Base-by-base conservation (phyloP, 2,329 filamentous ascomycete species). In the Penicillium capsulatum region DNA sequence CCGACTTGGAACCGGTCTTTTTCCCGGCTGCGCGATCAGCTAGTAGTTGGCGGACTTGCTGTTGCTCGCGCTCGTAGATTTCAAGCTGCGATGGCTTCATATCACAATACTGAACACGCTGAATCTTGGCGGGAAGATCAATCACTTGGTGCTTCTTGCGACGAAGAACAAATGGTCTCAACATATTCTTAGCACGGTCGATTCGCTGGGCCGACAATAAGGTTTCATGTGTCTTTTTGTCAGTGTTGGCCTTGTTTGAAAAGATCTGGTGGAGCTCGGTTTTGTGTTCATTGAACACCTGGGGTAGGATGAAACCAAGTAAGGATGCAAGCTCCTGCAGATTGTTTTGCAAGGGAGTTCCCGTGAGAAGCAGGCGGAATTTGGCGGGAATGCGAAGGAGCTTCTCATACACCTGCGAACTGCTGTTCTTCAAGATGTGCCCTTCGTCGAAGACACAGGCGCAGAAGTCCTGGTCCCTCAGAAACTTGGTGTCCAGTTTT, bases 341-440 rank as follows among this genome's bases (percentile, higher is more conserved):
- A 61, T 97, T 97, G 68, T 98, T 98, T 56, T 98, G 92, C 9
- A 98, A 76, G 0, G 92, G 92, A 0, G 92, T 98, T 29, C 92
- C 92, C 17, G 83, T 87, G 17, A 98, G 76, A 3, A 98, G 74
- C 35, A 98, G 77, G 46, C 89, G 82, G 75, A 92, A 96, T n/a
- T 79, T 70, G 0, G 88, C 83, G 0, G 77, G 77, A 38, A 98
- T 89, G 24, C 79, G 76, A 56, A 86, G 81, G 36, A 97, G 73
- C 44, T 86, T 83, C 55, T 80, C 78, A 64, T 96, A 96, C 4
- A 87, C 76, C 37, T 86, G 80, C 0, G 90, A 94, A 32, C 82
- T 81, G 2, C 83, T 82, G 60, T 95, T 97, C 68, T 95, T 94
- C 62, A 98, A 71, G 57, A 87, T 82, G 65, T 98, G 92, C 0